Percentiles rank a stretch among this genome's conserved stretches.
Conservation (phyloP, 2,329 filamentous ascomycete species). For the Fusarium ramigenum region DNA sequence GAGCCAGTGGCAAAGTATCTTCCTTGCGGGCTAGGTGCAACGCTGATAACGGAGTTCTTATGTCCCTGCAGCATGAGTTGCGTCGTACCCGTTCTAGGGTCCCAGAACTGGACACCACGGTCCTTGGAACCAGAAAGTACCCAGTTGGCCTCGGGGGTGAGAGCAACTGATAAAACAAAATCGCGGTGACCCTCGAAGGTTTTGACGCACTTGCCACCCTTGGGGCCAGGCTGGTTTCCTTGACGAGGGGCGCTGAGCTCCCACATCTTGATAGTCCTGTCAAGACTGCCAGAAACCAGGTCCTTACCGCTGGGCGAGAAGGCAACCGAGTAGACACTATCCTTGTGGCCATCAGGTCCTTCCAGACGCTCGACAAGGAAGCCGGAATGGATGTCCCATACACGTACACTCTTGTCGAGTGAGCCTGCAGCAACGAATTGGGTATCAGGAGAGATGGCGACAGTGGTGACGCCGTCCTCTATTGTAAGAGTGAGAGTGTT, state of each 20-base stretch:
- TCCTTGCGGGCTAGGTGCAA: slow-evolving; percentile 90
- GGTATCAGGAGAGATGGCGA: slow-evolving; percentile 95
- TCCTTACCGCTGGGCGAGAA: slow-evolving; percentile 94
- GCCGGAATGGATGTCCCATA: slow-evolving; percentile 91
- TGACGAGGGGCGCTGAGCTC: slow-evolving; percentile 81
- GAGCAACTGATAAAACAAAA: slow-evolving; percentile 94
- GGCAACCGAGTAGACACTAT: slow-evolving; percentile 95
- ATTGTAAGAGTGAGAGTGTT: slow-evolving; percentile 89
- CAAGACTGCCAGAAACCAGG: slow-evolving; percentile 91
- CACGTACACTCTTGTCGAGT: slow-evolving; percentile 95
- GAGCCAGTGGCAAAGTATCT: slow-evolving; percentile 94
- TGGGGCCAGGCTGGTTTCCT: slow-evolving; percentile 72
- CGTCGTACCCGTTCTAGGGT: slow-evolving; percentile 89
- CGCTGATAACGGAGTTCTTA: slow-evolving; percentile 98
- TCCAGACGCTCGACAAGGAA: slow-evolving; percentile 91
- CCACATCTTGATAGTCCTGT: slow-evolving; percentile 99
- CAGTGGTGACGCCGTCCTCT: slow-evolving; percentile 96
- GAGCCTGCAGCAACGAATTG: slow-evolving; percentile 94
- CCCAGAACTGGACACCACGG: slow-evolving; percentile 98
- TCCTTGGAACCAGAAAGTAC: slow-evolving; percentile 98
- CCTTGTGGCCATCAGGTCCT: slow-evolving; percentile 92
- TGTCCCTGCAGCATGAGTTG: slow-evolving; percentile 99
- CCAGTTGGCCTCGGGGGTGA: slow-evolving; percentile 94
- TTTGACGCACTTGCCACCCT: slow-evolving; percentile 92
- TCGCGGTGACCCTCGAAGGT: slow-evolving; percentile 98